phyloP scores from a whole-genome alignment of 1,284 basidiomycete genomes.

The Cryptococcus wingfieldii region DNA sequence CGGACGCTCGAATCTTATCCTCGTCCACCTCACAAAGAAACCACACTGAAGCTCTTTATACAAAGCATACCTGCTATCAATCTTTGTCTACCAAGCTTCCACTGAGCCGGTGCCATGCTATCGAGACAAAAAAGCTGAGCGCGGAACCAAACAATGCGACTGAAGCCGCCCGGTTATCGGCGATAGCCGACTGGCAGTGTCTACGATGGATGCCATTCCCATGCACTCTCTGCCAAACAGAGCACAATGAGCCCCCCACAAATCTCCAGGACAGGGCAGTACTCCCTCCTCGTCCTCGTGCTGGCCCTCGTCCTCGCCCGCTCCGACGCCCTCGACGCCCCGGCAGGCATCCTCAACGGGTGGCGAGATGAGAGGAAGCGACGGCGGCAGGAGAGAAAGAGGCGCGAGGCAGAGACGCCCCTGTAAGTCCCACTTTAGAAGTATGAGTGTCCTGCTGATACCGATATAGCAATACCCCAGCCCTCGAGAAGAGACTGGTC shows the following conservation, averaged over 20 bases:
- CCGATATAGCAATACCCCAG: conserved; percentile 41
- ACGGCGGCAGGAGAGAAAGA: conserved; percentile 26
- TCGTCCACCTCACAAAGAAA: too few relatives aligned
- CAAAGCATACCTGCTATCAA: too few relatives aligned
- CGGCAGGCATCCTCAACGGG: conserved; percentile 15
- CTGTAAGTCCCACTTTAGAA: conserved; percentile 23
- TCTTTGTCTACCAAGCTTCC: too few relatives aligned
- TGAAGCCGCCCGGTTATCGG: too few relatives aligned
- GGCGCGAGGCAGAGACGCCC: conserved; percentile 41
- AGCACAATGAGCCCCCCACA: background rate
- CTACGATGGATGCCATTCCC: background rate
- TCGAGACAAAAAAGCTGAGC: too few relatives aligned
- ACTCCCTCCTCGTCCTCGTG: background rate
- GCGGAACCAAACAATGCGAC: too few relatives aligned
- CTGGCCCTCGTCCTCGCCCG: conserved; percentile 24
- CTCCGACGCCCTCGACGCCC: conserved; percentile 9
- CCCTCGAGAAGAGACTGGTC: conserved; percentile 48
- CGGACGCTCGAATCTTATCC: too few relatives aligned
- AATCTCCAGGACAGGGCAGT: background rate
- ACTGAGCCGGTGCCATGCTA: too few relatives aligned
- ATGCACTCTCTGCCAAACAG: background rate
- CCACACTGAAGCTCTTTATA: too few relatives aligned
- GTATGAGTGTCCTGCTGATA: too few relatives aligned
- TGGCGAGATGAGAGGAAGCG: conserved; percentile 29
- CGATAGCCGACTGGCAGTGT: too few relatives aligned